Percentiles rank a stretch among this genome's conserved stretches.
Evolutionary conservation across 257 asterid genomes (phyloP).

Genomic region (Oldenlandia corymbosa): DNA sequence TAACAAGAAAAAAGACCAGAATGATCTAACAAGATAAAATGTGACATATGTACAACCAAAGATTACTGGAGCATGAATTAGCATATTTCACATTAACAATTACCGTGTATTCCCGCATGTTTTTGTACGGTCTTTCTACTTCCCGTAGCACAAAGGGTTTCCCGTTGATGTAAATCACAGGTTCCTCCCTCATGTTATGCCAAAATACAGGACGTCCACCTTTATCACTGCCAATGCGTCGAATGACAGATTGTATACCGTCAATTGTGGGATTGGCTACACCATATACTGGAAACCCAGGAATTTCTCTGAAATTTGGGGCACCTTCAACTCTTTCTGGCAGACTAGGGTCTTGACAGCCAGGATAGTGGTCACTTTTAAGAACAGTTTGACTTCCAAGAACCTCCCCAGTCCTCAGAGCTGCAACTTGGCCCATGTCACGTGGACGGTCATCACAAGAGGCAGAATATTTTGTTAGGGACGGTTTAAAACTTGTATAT

Average conservation of each 20-base stretch:
- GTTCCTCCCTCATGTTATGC: conserved; percentile 99
- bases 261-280: conserved; percentile 93
- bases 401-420: conserved; percentile 87
- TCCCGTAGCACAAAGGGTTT: conserved; percentile 98
- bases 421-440: conserved; percentile 95
- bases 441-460: conserved; percentile 59
- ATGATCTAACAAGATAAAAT: not conserved
- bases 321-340: conserved; percentile 95
- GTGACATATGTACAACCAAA: not conserved
- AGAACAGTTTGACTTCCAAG: conserved; percentile 98
- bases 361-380: conserved; percentile 96
- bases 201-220: conserved; percentile 85
- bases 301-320: conserved; percentile 93
- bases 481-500: conserved; percentile 50
- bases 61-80: conserved; percentile 1
- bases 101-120: conserved; percentile 99
- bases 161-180: conserved; percentile 93
- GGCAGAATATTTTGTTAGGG: conserved; percentile 37
- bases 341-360: conserved; percentile 83
- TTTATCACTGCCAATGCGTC: conserved; percentile 76
- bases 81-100: conserved; percentile 6
- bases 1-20: not conserved
- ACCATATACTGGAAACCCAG: conserved; percentile 94
- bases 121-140: conserved; percentile 95
- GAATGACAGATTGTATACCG: conserved; percentile 88